These are phyloP conservation scores for Penicillium sp. DNA, from an alignment of 2,329 filamentous ascomycete species.

Conservation along the genomic window DNA sequence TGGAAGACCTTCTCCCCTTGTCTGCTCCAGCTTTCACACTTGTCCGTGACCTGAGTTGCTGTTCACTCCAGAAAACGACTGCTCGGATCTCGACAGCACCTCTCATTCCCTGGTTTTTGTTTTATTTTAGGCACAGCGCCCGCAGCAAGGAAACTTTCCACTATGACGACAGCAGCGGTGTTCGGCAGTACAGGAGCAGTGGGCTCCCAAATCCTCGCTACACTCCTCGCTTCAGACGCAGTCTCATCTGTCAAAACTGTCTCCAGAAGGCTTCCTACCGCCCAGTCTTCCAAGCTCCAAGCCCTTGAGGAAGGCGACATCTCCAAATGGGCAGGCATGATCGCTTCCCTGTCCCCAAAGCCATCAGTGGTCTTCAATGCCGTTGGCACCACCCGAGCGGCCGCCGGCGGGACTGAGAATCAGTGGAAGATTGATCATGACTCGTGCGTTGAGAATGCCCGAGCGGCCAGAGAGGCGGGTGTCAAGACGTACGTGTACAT, in stretches of 20 bases:
- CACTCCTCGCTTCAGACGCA: constrained; percentile 24
- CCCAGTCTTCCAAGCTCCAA: constrained; percentile 29
- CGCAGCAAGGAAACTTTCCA: no score
- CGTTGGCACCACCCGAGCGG: constrained; percentile 35
- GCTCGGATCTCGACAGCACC: no score
- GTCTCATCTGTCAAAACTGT: constrained; percentile 28
- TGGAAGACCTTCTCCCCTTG: no score
- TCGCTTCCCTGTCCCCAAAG: constrained; percentile 23
- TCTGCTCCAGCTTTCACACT: no score
- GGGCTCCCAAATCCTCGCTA: constrained; percentile 32
- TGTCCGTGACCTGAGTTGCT: no score
- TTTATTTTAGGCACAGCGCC: no score
- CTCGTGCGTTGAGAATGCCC: constrained; percentile 34
- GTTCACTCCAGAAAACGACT: no score
- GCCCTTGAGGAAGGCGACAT: constrained; percentile 28
- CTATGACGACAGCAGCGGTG: constrained; percentile 33
- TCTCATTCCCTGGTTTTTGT: no score
- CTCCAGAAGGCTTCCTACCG: constrained; percentile 26
- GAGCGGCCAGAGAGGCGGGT: constrained; percentile 36
- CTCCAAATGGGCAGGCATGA: constrained; percentile 31
- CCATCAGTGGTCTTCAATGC: constrained; percentile 33
- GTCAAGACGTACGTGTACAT: constrained; percentile 38
- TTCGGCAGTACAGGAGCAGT: constrained; percentile 35
- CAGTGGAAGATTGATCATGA: constrained; percentile 43
- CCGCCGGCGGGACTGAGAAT: constrained; percentile 33